These are phyloP conservation scores for Mortierella alpina DNA, from an alignment of 192 early-diverging fungal genomes.

Conservation along the genomic window DNA sequence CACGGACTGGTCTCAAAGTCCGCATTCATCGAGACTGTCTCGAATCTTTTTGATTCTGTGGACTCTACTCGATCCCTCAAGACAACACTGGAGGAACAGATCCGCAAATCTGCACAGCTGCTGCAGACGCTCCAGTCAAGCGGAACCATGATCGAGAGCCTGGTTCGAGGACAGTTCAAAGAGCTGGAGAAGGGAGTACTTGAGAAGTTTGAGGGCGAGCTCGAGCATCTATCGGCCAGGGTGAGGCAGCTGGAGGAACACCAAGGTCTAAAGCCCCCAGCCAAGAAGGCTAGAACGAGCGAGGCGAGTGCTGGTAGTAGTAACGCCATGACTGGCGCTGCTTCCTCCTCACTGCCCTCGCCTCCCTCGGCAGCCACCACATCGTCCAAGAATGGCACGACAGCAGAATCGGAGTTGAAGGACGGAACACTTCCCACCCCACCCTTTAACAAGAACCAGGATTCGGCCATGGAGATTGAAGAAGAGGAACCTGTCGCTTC, in stretches of 20 bases:
- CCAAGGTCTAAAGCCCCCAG: slow-evolving; percentile 36
- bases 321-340: slow-evolving; percentile 22
- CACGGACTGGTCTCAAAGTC: slow-evolving; percentile 33
- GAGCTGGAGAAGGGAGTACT: slow-evolving; percentile 76
- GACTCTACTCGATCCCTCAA: slow-evolving; percentile 70
- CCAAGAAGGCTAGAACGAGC: slow-evolving; percentile 16
- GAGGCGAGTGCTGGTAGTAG: background rate
- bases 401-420: slow-evolving; percentile 14
- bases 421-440: slow-evolving; percentile 48
- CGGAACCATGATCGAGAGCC: slow-evolving; percentile 81
- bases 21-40: slow-evolving; percentile 61
- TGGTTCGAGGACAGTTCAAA: slow-evolving; percentile 77
- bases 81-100: slow-evolving; percentile 78
- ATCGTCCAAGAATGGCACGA: background rate
- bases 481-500: slow-evolving; percentile 27
- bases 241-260: slow-evolving; percentile 38
- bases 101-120: slow-evolving; percentile 74
- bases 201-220: slow-evolving; percentile 58
- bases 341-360: slow-evolving; percentile 10
- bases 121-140: slow-evolving; percentile 79
- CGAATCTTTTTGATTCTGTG: slow-evolving; percentile 63
- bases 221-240: slow-evolving; percentile 42
- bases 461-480: slow-evolving; percentile 47
- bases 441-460: slow-evolving; percentile 45
- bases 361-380: slow-evolving; percentile 3